Conservation (phyloP, 164 flowering plant genomes). For the Berberis thunbergii region DNA sequence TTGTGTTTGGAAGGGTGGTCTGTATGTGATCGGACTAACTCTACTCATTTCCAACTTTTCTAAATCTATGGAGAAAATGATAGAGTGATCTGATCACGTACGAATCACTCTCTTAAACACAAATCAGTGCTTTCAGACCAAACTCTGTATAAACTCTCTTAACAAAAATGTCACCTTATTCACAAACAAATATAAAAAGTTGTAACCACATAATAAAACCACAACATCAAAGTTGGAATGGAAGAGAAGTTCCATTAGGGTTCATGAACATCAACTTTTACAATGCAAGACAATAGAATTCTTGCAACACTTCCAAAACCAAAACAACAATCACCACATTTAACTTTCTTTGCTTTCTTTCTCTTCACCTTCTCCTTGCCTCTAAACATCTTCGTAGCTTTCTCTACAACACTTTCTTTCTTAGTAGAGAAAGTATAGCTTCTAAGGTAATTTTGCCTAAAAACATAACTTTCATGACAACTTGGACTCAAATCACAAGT, state of each 20-base stretch:
- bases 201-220: not conserved
- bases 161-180: not conserved
- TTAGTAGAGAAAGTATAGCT: slow-evolving; percentile 22
- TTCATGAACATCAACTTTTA: slow-evolving; percentile 20
- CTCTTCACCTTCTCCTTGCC: slow-evolving; percentile 7
- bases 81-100: too few relatives aligned
- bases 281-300: slow-evolving; percentile 19
- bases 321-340: not conserved
- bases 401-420: slow-evolving; percentile 16
- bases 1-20: too few relatives aligned
- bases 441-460: slow-evolving; percentile 27
- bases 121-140: too few relatives aligned
- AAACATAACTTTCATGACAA: slow-evolving; percentile 13
- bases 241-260: not conserved
- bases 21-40: too few relatives aligned
- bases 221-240: not conserved
- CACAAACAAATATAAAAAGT: not conserved
- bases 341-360: not conserved
- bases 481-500: slow-evolving; percentile 1
- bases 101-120: too few relatives aligned
- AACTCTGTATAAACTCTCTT: too few relatives aligned
- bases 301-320: slow-evolving; percentile 8
- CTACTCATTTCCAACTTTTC: too few relatives aligned
- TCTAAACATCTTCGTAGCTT: slow-evolving; percentile 18
- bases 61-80: too few relatives aligned